Evolutionary conservation across 352 stramenopile genomes (phyloP), one percentile per base, ranked within the genome.

Genomic region (Pythium rishiriense): DNA sequence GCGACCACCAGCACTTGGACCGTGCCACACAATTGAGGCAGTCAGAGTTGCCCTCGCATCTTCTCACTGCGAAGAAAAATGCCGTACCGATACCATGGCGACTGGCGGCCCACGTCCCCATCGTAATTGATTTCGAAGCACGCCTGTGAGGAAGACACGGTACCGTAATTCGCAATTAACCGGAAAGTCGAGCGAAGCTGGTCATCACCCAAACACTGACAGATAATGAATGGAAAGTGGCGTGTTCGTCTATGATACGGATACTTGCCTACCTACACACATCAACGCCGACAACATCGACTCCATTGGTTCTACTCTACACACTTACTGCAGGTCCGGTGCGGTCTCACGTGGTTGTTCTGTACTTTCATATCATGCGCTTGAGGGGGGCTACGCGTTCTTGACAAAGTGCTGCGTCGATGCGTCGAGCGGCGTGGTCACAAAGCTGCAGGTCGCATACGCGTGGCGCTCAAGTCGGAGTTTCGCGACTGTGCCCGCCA

Each of bases 381-480:
- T 45, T 1, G 37, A 7, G 12, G 33, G 2, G 10, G 33, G 33
- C 37, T 63, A 71, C 19, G 58, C 53, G 35, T 66, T 64, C 57
- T 67, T 66, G 42, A 67, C 52, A 47, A 49, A 67, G 49, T 58
- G 26, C 46, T 71, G 57, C 11, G 37, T 17, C 39, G 28, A 42
- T 4, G 50, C 2, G 35, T 76, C 72, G 19, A 83, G 66, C 4
- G 61, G 59, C 28, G 70, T 70, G 4, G 46, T 71, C 28, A 88
- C 70, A 28, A 82, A 76, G 15, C 70, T 74, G 43, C 75, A 88
- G 24, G 72, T 79, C 46, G 76, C 75, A 60, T 78, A 79, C 19
- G 78, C 64, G 56, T 91, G 80, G 53, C 83, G 73, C 42, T 90
- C 80, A 37, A 91, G 68, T 19, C 88, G 58, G 49, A 83, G 63